These are phyloP conservation scores for Penicillium desertorum DNA, from an alignment of 495 filamentous ascomycete genomes.

Conservation along the genomic window DNA sequence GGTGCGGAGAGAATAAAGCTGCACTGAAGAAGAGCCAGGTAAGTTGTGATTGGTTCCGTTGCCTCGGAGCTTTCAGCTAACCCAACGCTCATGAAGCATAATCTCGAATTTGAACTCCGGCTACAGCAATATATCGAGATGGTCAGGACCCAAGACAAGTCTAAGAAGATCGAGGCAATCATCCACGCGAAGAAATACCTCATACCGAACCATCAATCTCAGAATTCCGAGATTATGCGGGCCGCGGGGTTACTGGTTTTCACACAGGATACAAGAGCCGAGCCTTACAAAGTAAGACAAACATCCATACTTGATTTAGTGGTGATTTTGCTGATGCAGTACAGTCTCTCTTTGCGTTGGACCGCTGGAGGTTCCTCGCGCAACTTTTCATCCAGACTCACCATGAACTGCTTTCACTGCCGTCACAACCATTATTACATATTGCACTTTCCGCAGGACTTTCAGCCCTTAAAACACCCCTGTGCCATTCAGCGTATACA, in stretches of 20 bases:
- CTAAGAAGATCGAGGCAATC: constrained; percentile 72
- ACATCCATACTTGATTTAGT: not conserved
- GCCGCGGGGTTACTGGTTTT: constrained; percentile 81
- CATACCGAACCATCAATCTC: constrained; percentile 60
- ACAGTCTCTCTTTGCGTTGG: constrained; percentile 68
- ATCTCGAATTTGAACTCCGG: constrained; percentile 90
- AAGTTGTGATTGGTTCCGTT: constrained; percentile 24
- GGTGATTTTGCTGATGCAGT: constrained; percentile 7
- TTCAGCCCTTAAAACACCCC: constrained; percentile 91
- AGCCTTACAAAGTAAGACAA: constrained; percentile 61
- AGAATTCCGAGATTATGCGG: constrained; percentile 65
- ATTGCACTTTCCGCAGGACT: constrained; percentile 88
- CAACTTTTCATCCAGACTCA: constrained; percentile 81
- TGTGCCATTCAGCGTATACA: constrained; percentile 75
- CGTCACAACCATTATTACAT: constrained; percentile 79
- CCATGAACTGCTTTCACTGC: constrained; percentile 82
- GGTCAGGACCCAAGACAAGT: constrained; percentile 59
- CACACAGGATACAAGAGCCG: constrained; percentile 56
- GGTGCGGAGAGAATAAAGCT: constrained; percentile 91
- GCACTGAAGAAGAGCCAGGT: constrained; percentile 82
- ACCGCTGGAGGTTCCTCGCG: constrained; percentile 76
- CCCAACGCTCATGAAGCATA: constrained; percentile 56
- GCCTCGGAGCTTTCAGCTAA: constrained; percentile 24
- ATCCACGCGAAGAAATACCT: constrained; percentile 79
- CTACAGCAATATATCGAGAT: constrained; percentile 95